Evolutionary conservation across 2,329 filamentous ascomycete species (phyloP), one percentile per base, ranked within the genome.

Genomic region (Albifimbria verrucaria): DNA sequence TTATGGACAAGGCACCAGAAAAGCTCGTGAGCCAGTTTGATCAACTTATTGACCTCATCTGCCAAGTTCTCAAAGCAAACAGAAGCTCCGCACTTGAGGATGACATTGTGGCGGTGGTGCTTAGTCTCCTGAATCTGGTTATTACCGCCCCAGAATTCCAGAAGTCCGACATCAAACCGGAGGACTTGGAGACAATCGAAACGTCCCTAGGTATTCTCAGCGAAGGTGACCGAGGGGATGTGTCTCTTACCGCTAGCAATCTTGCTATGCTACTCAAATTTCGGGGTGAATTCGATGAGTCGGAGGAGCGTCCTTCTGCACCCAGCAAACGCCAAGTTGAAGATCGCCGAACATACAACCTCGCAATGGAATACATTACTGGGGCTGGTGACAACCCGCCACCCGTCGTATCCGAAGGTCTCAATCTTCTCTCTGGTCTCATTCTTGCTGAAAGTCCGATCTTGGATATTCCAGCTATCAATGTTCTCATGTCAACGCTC

Each of bases 331-430:
- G 76, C 22, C 76, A 82, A 51, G 62, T 79, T 15, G 83, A 87
- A 60, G 84, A 87, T 60, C 77, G 80, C 12, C 84, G 82, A 59
- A 82, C 77, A 2, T 86, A 88, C 61, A 77, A 72, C 51, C 72
- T 88, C 17, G 85, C 85, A 2, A 74, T 88, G 61, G 81, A 78
- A 11, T 89, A 88, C 67, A 81, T 88, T 46, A 83, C 79, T 2
- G 65, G 69, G 25, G 74, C 79, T 21, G 66, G 72, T 4, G 85
- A 88, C 56, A 84, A 82, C 2, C 85, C 85, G 1, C 78, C 86
- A 1, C 86, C 86, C 0, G 83, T 89, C n/a, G 78, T 84, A 3
- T 82, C 81, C 0, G 84, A 89, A 62, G 86, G 86, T 0, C 69
- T 89, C 9, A 81, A 82, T 48, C 71, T 89, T 2, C 67, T 89